These are phyloP conservation scores for Dentipellis fragilis DNA, from an alignment of 768 basidiomycete genomes.

Conservation along the genomic window DNA sequence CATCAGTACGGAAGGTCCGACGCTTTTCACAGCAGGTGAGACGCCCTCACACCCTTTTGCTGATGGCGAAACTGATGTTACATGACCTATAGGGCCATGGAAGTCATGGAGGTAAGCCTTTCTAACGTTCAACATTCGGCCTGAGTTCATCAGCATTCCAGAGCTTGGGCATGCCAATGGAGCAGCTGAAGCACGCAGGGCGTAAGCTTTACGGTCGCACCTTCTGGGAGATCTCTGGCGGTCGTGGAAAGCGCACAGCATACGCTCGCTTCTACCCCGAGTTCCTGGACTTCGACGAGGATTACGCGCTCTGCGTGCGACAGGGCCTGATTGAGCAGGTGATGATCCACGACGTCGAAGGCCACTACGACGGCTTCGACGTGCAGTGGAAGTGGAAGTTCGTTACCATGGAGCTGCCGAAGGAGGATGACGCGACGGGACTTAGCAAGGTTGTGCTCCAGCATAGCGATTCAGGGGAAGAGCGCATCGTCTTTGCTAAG, in stretches of 20 bases:
- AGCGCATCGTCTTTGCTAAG: background rate
- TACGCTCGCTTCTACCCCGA: slow-evolving; percentile 5
- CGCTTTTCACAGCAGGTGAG: slow-evolving; percentile 3
- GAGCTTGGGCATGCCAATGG: slow-evolving; percentile 7
- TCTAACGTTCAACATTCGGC: background rate
- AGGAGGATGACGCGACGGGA: background rate
- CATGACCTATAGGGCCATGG: background rate
- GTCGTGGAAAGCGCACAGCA: background rate
- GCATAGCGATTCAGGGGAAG: background rate
- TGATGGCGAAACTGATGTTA: background rate
- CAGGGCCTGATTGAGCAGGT: slow-evolving; percentile 6
- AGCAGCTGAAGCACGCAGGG: slow-evolving; percentile 4
- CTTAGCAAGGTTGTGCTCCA: background rate
- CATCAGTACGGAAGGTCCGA: slow-evolving; percentile 6
- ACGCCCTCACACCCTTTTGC: background rate
- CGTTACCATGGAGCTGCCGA: slow-evolving; percentile 3
- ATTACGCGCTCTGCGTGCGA: slow-evolving; percentile 3
- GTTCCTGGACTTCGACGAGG: slow-evolving; percentile 5
- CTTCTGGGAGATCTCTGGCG: slow-evolving; percentile 6
- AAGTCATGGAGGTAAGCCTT: slow-evolving; percentile 3
- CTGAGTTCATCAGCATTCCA: background rate
- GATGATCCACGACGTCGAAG: slow-evolving; percentile 4
- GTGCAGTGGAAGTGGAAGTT: slow-evolving; percentile 6
- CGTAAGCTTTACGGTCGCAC: slow-evolving; percentile 2
- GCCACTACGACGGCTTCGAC: background rate